Evolutionary conservation across 805 yeast genomes (phyloP).

Genomic region (Sugiyamaella mastotermitis): DNA sequence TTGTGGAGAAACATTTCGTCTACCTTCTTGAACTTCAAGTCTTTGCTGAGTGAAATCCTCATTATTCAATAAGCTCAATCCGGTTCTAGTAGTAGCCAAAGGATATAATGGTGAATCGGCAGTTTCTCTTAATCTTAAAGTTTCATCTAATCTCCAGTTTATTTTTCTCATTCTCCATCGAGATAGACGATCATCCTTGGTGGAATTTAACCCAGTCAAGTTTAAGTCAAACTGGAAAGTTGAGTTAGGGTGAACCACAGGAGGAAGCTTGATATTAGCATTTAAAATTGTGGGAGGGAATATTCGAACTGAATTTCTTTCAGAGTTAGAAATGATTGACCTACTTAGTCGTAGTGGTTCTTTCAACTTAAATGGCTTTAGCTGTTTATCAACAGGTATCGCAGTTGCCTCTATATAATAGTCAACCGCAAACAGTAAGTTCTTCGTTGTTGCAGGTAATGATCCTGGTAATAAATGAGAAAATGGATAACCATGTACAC

Average conservation of each 20-base stretch:
- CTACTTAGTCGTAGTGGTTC: conserved; percentile 71
- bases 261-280: conserved; percentile 82
- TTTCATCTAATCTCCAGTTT: conserved; percentile 85
- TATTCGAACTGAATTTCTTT: conserved; percentile 78
- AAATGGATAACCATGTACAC: conserved; percentile 85
- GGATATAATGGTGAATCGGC: conserved; percentile 53
- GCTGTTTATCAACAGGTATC: conserved; percentile 20
- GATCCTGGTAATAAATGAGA: conserved; percentile 84
- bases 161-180: conserved; percentile 93
- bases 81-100: conserved; percentile 31
- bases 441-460: conserved; percentile 64
- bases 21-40: neutral
- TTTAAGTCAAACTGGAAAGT: conserved; percentile 77
- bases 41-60: neutral
- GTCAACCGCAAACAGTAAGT: conserved; percentile 58
- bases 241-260: conserved; percentile 83
- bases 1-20: no score
- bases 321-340: conserved; percentile 74
- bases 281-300: conserved; percentile 94
- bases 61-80: neutral
- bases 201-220: conserved; percentile 48
- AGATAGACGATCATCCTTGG: conserved; percentile 16
- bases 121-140: conserved; percentile 51
- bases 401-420: conserved; percentile 68
- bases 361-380: conserved; percentile 35